These are phyloP conservation scores for Septoria petroselini DNA, from an alignment of 2,329 filamentous ascomycete genomes.

Conservation along the genomic window DNA sequence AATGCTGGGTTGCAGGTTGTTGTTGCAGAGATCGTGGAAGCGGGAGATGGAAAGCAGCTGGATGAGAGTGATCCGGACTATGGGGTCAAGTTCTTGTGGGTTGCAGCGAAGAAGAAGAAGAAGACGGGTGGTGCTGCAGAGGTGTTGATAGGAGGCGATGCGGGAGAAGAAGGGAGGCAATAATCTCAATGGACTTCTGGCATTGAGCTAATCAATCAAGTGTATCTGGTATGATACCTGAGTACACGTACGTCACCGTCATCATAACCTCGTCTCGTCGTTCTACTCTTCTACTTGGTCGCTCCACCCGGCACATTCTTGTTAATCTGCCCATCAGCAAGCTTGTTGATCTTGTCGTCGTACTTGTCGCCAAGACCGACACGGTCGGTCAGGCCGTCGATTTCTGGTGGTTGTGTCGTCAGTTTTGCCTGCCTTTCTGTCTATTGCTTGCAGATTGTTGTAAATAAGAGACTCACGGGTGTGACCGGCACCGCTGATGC, in stretches of 20 bases:
- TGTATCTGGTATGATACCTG: neutral
- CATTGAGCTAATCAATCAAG: constrained; percentile 3
- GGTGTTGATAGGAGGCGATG: too few species aligned
- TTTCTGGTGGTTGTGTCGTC: constrained; percentile 8
- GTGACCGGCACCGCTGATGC: constrained; percentile 21
- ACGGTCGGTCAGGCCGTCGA: constrained; percentile 26
- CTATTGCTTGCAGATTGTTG: neutral
- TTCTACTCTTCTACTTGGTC: neutral
- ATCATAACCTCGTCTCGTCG: neutral
- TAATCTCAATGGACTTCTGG: constrained; percentile 2
- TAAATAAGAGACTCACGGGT: constrained; percentile 16
- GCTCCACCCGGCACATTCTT: constrained; percentile 27
- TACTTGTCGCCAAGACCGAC: constrained; percentile 28
- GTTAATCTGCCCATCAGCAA: constrained; percentile 28
- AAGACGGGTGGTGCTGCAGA: too few species aligned
- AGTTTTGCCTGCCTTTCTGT: neutral
- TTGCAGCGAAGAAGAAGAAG: constrained; percentile 27
- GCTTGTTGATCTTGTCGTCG: constrained; percentile 31
- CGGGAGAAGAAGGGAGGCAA: neutral
- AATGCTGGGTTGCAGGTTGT: constrained; percentile 38
- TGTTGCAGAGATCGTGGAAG: constrained; percentile 19
- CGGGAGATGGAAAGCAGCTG: constrained; percentile 26
- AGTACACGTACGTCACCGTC: neutral
- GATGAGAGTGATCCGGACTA: constrained; percentile 26
- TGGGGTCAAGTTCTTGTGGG: constrained; percentile 31